Percentiles rank a stretch among this genome's conserved stretches.
phyloP scores from a whole-genome alignment of 257 asterid genomes.

The Coffea canephora region DNA sequence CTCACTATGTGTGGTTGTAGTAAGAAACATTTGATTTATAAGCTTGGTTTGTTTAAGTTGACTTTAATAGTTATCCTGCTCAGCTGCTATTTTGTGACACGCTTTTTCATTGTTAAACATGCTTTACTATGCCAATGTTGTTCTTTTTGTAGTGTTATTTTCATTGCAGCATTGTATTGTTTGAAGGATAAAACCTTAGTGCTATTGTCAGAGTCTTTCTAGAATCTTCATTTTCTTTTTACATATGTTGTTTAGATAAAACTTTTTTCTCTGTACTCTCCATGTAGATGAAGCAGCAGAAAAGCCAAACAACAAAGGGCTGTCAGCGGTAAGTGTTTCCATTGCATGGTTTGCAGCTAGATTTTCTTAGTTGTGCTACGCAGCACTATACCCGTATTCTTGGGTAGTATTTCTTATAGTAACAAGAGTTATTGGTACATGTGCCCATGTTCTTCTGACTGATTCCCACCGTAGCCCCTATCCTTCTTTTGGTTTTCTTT shows the following conservation, averaged over 20 bases:
- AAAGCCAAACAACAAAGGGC: constrained; percentile 37
- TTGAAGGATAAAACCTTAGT: background rate
- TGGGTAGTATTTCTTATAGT: background rate
- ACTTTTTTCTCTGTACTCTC: constrained; percentile 1
- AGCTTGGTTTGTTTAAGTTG: background rate
- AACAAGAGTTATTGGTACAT: background rate
- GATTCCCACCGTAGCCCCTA: too few relatives aligned
- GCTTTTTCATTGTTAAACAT: background rate
- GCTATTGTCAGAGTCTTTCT: background rate
- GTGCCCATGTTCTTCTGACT: background rate
- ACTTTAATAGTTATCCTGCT: background rate
- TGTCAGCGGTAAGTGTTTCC: constrained; percentile 52
- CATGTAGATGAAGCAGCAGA: constrained; percentile 55
- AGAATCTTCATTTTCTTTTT: background rate
- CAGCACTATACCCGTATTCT: background rate
- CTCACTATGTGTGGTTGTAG: background rate
- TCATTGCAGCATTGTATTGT: background rate
- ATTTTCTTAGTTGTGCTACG: constrained; percentile 1
- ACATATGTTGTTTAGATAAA: background rate
- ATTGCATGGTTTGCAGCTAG: constrained; percentile 4
- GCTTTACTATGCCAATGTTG: background rate
- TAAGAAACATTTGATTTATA: background rate
- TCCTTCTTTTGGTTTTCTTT: background rate
- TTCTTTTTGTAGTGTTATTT: background rate
- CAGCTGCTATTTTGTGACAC: background rate